Conservation (phyloP, 148 eudicot species). For the Mesembryanthemum crystallinum region DNA sequence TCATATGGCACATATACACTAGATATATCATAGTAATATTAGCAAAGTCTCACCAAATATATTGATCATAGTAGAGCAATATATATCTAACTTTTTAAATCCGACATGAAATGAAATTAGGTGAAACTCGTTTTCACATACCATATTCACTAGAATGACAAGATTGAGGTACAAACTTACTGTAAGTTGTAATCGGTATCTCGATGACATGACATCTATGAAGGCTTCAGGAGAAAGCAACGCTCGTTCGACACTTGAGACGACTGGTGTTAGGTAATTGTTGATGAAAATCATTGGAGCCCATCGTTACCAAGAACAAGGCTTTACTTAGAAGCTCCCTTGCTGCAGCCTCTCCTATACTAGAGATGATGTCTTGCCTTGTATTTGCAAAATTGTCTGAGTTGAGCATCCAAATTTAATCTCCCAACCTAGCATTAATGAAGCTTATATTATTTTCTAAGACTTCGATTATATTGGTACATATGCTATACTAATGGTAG, state of each 20-base stretch:
- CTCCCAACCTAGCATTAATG: constrained; percentile 62
- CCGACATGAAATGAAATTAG: background rate
- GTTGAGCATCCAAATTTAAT: constrained; percentile 71
- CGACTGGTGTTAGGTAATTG: constrained; percentile 67
- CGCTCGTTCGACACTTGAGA: constrained; percentile 42
- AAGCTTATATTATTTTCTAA: no score
- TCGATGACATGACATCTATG: constrained; percentile 49
- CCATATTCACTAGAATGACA: no score
- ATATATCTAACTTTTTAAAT: no score
- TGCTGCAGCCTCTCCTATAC: constrained; percentile 51
- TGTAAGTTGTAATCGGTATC: constrained; percentile 58
- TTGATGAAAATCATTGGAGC: constrained; percentile 94
- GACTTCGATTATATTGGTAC: no score
- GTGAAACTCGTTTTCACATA: background rate
- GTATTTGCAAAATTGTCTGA: constrained; percentile 87
- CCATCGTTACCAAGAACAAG: constrained; percentile 66
- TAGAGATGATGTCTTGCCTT: constrained; percentile 53
- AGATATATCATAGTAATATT: no score
- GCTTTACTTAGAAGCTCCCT: constrained; percentile 41
- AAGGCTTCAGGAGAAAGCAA: constrained; percentile 54
- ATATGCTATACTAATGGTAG: no score
- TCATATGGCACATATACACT: no score
- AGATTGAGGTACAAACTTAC: constrained; percentile 39
- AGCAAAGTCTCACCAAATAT: no score
- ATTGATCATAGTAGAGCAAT: no score